Percentiles rank a stretch among this genome's conserved stretches.
Conservation (phyloP, 2,329 filamentous ascomycete genomes). For the Helicocarpus griseus region DNA sequence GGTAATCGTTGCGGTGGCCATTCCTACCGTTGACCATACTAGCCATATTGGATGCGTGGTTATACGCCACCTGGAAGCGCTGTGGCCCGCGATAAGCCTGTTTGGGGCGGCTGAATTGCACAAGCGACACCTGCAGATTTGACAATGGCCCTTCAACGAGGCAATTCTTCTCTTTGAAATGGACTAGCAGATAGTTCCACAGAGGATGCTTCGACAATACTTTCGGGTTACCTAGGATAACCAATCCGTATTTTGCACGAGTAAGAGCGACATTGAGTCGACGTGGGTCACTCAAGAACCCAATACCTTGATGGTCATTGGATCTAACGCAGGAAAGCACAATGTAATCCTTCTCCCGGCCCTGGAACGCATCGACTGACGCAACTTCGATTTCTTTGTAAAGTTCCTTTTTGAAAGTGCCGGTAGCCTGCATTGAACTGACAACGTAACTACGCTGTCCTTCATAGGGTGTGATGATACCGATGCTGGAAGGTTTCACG, state of each 20-base stretch:
- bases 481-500: slow-evolving; percentile 86
- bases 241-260: slow-evolving; percentile 90
- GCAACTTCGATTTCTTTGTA: slow-evolving; percentile 99
- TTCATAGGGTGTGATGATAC: slow-evolving; percentile 97
- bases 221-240: slow-evolving; percentile 95
- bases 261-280: slow-evolving; percentile 96
- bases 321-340: slow-evolving; percentile 95
- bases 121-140: slow-evolving; percentile 88
- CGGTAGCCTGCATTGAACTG: slow-evolving; percentile 97
- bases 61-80: slow-evolving; percentile 72
- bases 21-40: slow-evolving; percentile 44
- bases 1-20: slow-evolving; percentile 43
- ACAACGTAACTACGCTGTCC: slow-evolving; percentile 97
- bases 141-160: slow-evolving; percentile 90
- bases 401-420: slow-evolving; percentile 93
- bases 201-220: slow-evolving; percentile 95
- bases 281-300: slow-evolving; percentile 94
- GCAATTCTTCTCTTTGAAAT: slow-evolving; percentile 96
- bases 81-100: slow-evolving; percentile 84
- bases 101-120: slow-evolving; percentile 92
- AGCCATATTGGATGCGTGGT: slow-evolving; percentile 53
- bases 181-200: slow-evolving; percentile 88
- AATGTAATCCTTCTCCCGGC: slow-evolving; percentile 98
- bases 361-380: slow-evolving; percentile 97
- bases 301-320: slow-evolving; percentile 97